Evolutionary conservation across 257 asterid species (phyloP).

Genomic region (Catharanthus roseus): DNA sequence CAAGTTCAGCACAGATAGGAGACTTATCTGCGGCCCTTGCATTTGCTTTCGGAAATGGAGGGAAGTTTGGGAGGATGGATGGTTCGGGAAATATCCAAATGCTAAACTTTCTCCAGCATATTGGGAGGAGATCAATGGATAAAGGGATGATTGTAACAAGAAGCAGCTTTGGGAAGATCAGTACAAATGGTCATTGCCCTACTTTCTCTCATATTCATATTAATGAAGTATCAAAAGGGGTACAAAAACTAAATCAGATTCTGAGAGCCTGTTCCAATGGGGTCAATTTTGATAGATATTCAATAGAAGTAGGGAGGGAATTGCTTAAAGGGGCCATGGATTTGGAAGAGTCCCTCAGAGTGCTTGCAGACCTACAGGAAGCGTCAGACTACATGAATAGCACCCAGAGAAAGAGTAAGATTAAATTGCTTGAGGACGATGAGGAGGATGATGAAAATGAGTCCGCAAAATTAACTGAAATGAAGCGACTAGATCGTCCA

Average conservation of each 20-base stretch:
- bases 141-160: constrained; percentile 31
- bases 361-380: constrained; percentile 70
- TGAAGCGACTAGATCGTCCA: constrained; percentile 60
- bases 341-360: constrained; percentile 73
- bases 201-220: constrained; percentile 52
- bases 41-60: constrained; percentile 58
- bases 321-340: constrained; percentile 75
- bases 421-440: constrained; percentile 52
- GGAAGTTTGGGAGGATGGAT: constrained; percentile 38
- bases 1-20: constrained; percentile 37
- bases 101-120: constrained; percentile 56
- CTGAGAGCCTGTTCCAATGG: constrained; percentile 60
- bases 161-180: constrained; percentile 24
- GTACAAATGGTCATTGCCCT: constrained; percentile 30
- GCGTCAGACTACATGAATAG: constrained; percentile 34
- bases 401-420: constrained; percentile 38
- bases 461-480: constrained; percentile 28
- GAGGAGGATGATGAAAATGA: constrained; percentile 51
- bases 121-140: constrained; percentile 51
- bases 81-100: constrained; percentile 47
- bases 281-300: constrained; percentile 46
- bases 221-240: constrained; percentile 69
- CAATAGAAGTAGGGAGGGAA: constrained; percentile 68
- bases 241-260: constrained; percentile 70
- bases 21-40: constrained; percentile 65